phyloP scores from a whole-genome alignment of 1,284 basidiomycete species.

The Veloboletus limbatus region DNA sequence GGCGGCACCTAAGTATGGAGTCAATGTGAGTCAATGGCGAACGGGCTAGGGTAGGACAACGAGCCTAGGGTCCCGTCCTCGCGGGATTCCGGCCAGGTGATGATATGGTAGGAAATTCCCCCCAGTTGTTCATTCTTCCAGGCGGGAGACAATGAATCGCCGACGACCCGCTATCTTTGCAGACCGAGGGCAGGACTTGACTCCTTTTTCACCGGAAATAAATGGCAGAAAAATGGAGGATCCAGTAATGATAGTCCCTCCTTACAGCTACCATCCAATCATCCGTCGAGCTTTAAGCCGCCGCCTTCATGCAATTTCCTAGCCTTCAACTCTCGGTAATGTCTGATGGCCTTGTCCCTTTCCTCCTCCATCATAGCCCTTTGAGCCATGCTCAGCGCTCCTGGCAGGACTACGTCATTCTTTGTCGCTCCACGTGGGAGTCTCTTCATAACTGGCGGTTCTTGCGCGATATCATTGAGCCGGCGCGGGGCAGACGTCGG shows the following conservation, averaged over 20 bases:
- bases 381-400: slow-evolving; percentile 69
- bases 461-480: slow-evolving; percentile 68
- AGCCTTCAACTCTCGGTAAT: slow-evolving; percentile 69
- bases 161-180: slow-evolving; percentile 3
- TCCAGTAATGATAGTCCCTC: slow-evolving; percentile 11
- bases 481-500: slow-evolving; percentile 59
- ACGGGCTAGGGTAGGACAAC: background rate
- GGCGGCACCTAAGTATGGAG: background rate
- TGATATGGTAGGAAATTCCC: background rate
- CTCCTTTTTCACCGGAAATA: slow-evolving; percentile 4
- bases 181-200: too few species aligned
- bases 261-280: slow-evolving; percentile 5
- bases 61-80: background rate
- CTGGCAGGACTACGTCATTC: slow-evolving; percentile 32
- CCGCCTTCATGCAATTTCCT: slow-evolving; percentile 23
- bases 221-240: background rate
- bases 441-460: slow-evolving; percentile 53
- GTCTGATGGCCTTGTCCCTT: slow-evolving; percentile 60
- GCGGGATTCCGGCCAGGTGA: slow-evolving; percentile 1
- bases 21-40: slow-evolving; percentile 1
- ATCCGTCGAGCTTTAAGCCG: slow-evolving; percentile 8
- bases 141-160: slow-evolving; percentile 6
- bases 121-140: slow-evolving; percentile 2
- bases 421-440: slow-evolving; percentile 40
- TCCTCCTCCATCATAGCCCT: slow-evolving; percentile 73